These are phyloP conservation scores for Excoecaria cochinchinensis DNA, from an alignment of 345 rosid genomes.

Conservation along the genomic window DNA sequence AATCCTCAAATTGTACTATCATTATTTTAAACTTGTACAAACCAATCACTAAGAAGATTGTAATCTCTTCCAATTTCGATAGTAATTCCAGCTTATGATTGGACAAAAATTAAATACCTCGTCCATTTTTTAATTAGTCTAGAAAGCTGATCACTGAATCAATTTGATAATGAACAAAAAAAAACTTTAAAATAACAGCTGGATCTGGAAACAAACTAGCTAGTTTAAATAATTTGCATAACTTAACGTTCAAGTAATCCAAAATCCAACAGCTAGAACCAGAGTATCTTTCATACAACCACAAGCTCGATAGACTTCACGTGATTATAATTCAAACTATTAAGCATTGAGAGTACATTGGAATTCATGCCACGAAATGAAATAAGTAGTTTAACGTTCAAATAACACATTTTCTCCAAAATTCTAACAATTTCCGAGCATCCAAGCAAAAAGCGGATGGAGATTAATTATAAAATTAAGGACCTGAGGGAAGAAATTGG, in stretches of 20 bases:
- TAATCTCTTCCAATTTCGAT: not conserved
- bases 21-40: no score
- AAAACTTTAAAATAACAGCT: not conserved
- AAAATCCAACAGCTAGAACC: not conserved
- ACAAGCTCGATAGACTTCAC: not conserved
- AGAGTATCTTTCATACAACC: not conserved
- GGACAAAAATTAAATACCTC: not conserved
- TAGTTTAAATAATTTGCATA: not conserved
- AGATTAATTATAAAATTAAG: not conserved
- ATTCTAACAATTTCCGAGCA: not conserved
- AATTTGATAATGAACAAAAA: not conserved
- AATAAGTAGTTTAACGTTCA: not conserved
- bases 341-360: not conserved
- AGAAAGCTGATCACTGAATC: not conserved
- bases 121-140: not conserved
- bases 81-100: not conserved
- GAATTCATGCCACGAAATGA: not conserved
- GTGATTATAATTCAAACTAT: not conserved
- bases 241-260: not conserved
- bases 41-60: not conserved
- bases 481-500: constrained; percentile 98
- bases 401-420: not conserved
- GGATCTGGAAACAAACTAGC: not conserved
- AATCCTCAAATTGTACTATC: not conserved
- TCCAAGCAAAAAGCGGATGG: not conserved